Conservation (phyloP, 257 asterid genomes). For the Leptodermis oblonga region DNA sequence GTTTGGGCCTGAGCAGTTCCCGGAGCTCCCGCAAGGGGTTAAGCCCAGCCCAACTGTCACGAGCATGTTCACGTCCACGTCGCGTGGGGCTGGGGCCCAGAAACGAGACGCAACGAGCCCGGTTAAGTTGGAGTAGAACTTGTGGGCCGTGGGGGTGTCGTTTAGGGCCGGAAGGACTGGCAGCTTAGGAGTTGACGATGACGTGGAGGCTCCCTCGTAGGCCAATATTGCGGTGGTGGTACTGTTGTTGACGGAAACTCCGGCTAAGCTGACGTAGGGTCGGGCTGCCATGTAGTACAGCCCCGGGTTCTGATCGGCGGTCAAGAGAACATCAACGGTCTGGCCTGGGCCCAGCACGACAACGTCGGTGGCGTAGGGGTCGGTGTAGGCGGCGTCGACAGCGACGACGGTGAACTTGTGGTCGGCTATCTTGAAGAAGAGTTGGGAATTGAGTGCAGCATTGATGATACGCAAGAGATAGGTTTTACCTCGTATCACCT, state of each 20-base stretch:
- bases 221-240: constrained; percentile 53
- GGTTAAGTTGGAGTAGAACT: constrained; percentile 49
- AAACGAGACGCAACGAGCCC: constrained; percentile 45
- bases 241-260: constrained; percentile 31
- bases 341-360: constrained; percentile 66
- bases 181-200: constrained; percentile 40
- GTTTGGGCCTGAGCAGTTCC: constrained; percentile 43
- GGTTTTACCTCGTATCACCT: constrained; percentile 47
- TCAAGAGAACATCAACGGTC: constrained; percentile 57
- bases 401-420: constrained; percentile 60
- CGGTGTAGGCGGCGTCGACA: constrained; percentile 63
- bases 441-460: constrained; percentile 62
- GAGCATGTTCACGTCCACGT: constrained; percentile 54
- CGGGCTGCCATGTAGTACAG: constrained; percentile 72
- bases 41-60: constrained; percentile 55
- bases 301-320: constrained; percentile 44
- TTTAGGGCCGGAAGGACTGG: constrained; percentile 62
- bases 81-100: constrained; percentile 42
- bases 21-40: constrained; percentile 37
- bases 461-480: constrained; percentile 73
- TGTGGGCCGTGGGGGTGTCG: constrained; percentile 70
- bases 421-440: constrained; percentile 61
- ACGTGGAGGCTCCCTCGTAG: constrained; percentile 27
- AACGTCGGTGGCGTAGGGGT: constrained; percentile 64
- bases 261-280: constrained; percentile 39